Evolutionary conservation across 2,329 filamentous ascomycete genomes (phyloP), one percentile per base, ranked within the genome.

Genomic region (Pyrenophora teres): DNA sequence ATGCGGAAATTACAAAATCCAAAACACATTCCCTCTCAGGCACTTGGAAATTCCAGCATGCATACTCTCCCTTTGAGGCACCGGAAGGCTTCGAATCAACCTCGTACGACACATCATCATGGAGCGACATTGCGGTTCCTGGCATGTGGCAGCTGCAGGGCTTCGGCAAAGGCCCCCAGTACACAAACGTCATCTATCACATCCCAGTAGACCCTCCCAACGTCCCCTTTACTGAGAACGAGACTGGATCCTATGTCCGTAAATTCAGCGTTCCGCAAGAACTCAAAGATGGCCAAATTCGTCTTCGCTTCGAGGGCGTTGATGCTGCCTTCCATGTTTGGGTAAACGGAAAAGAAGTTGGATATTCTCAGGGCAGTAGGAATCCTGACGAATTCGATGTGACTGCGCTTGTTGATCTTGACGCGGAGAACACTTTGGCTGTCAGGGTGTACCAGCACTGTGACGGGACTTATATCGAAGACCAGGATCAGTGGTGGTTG

Each of bases 371-470:
- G 63, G 87, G 87, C 0, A 83, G 83, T 8, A 78, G 87, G 32
- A 90, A 90, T 59, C 79, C 87, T 0, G 80, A 84, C 6, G 87
- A 90, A 64, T 90, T 89, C 59, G 87, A 90, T 54, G 75, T 90
- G 10, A 85, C 84, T 0, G 60, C 73, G 0, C 72, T 78, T 27
- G 73, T 89, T 1, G 67, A 74, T 16, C 65, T 68, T 6, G 70
- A 71, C 4, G 74, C 62, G 3, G 72, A 77, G 39, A 90, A 89
- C 55, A 76, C 75, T 1, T 65, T 90, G 1, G 78, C 81, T 8
- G 84, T 89, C 0, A 77, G 81, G n/a, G 87, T 89, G 0, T 89
- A 89, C 56, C 85, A 89, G 64, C 88, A 83, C 77, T 88, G 80
- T 30, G 86, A 88, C 58, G 87, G 83, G 1, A 83, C 82, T 0